Conservation (phyloP, 1,284 basidiomycete species). For the Puccinia polysora region DNA sequence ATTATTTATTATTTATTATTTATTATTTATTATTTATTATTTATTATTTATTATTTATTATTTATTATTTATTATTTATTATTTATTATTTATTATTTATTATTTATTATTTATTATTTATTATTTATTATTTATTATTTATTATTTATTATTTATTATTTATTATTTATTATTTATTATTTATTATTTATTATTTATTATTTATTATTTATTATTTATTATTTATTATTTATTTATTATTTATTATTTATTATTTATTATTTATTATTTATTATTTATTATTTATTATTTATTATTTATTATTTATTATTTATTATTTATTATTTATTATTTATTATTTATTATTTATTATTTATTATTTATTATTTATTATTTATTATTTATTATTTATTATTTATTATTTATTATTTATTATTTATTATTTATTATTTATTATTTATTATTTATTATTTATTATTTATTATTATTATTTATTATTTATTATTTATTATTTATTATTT, state of each 20-base stretch:
- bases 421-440: neutral
- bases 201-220: neutral
- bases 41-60: no score
- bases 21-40: no score
- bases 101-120: no score
- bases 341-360: neutral
- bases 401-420: neutral
- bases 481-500: neutral
- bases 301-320: neutral
- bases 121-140: no score
- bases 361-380: neutral
- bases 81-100: no score
- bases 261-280: neutral
- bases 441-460: neutral
- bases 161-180: no score
- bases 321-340: neutral
- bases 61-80: no score
- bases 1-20: no score
- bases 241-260: neutral
- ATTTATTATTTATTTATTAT: neutral
- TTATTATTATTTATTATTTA: neutral
- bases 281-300: neutral
- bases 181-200: slow-evolving; percentile 1
- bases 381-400: neutral
- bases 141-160: no score